phyloP scores from a whole-genome alignment of 495 filamentous ascomycete species.

The Zalerion maritima region DNA sequence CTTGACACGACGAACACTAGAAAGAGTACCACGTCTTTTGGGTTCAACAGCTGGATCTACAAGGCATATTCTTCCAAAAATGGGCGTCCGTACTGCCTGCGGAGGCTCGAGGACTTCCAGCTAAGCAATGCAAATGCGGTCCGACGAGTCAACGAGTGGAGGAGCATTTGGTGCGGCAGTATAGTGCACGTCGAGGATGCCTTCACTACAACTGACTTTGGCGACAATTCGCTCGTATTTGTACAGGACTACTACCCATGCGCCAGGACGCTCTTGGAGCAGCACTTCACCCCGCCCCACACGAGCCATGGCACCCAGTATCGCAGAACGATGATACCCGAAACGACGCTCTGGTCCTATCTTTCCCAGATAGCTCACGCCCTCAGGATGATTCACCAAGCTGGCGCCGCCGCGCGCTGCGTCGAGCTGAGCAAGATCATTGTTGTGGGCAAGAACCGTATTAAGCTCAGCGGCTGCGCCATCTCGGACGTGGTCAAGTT shows the following conservation, averaged over 20 bases:
- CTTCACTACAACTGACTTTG: conserved; percentile 84
- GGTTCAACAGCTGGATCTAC: conserved; percentile 83
- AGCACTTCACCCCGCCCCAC: conserved; percentile 53
- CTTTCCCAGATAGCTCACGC: conserved; percentile 84
- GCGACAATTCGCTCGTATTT: conserved; percentile 87
- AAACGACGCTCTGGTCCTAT: conserved; percentile 79
- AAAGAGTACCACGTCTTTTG: conserved; percentile 61
- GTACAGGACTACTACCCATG: conserved; percentile 87
- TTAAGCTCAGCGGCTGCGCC: conserved; percentile 78
- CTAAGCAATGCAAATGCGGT: conserved; percentile 83
- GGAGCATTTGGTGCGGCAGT: conserved; percentile 63
- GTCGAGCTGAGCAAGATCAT: conserved; percentile 77
- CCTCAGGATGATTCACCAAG: conserved; percentile 69
- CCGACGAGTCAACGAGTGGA: conserved; percentile 77
- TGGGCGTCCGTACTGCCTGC: conserved; percentile 68
- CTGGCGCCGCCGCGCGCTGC: conserved; percentile 66
- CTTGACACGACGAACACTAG: conserved; percentile 61
- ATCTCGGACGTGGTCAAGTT: conserved; percentile 77
- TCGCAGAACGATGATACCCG: conserved; percentile 41
- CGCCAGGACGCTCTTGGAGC: conserved; percentile 77
- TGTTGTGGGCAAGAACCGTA: conserved; percentile 64
- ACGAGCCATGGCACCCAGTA: conserved; percentile 35
- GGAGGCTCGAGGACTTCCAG: conserved; percentile 66
- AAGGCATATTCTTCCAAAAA: conserved; percentile 85
- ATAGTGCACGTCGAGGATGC: conserved; percentile 82